Base-by-base conservation (phyloP, 345 rosid species). In the Arabis hirsuta region DNA sequence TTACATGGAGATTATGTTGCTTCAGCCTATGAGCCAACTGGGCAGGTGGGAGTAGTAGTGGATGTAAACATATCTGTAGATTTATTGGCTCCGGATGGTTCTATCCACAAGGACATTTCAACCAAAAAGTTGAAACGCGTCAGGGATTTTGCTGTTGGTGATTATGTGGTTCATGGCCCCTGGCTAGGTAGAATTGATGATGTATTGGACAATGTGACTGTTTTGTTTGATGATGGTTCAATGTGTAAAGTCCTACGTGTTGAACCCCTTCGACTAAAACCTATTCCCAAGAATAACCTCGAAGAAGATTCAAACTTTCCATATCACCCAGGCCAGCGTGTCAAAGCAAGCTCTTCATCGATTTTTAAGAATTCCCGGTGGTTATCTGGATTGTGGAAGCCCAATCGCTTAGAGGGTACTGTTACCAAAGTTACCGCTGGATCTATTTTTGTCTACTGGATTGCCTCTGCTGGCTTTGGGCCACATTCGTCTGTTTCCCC, bases 181-280 rank as follows among this genome's bases (percentile, higher is more conserved):
- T 95, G 99, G 98, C 73, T 95, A 55, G 98, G 99, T 72, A 85
- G 96, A 82, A 79, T 95, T 73, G 91, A 90, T 84, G 99, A 92
- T 79, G 88, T 91, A 67, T 74, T 84, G 76, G 99, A 95, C 80
- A 90, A 91, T 79, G 97, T 95, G 72, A 95, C 93, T 36, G 98
- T 95, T 69, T 78, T 87, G 78, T 82, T 90, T 77, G 99, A 91
- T 83, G 99, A 95, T 84, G 94, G 99, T 73, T 88, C 98, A 55
- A 77, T 85, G 63, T 95, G 99, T 86, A 86, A 88, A 84, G 94
- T 95, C 50, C 67, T 55, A 55, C 94, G 90, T 74, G 97, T 90
- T 59, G 98, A 95, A 67, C 97, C 99, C 11, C 78, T 80, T 66
- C 91, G 71, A 47, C 89, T 88, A 53, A 90, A 77, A 84, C 97